Base-by-base conservation (phyloP, 2,329 filamentous ascomycete species). In the Phaeosphaeriaceae sp. region DNA sequence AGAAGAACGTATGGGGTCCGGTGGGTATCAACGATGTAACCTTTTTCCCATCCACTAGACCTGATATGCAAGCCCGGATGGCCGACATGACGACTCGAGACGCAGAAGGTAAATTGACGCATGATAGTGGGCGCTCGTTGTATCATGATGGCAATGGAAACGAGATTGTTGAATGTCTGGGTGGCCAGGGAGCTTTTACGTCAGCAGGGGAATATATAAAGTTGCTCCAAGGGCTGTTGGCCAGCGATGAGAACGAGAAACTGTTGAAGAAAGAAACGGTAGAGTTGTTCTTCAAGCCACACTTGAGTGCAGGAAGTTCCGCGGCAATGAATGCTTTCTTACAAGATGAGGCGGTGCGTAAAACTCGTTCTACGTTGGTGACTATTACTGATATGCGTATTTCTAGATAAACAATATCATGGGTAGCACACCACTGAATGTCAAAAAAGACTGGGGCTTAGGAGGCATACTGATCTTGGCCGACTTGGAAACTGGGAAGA, bases 1-100 rank as follows among this genome's bases (percentile, higher is more conserved):
- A 84, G 0, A 75, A 81, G 23, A 65, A 78, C 47, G 72, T 81
- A 9, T 74, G 77, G 66, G 61, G 72, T 40, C 77, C 77, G 1
- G 68, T 81, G 2, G 74, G 71, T 0, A 67, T 81, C 41, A 72
- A 75, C 1, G 77, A 82, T 35, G 78, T 85, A 57, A 80, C 76
- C 42, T 84, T 88, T 76, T 72, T 84, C 38, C 83, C 61, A 0
- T 50, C 44, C 1, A 41, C 32, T 7, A 56, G 64, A 2, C 61
- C 63, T 5, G 67, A 68, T 20, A 16, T 71, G 11, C 46, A 54
- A 16, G 56, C 34, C 1, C 46, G 55, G 1, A 42, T 59, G 50
- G 65, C 62, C 68, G 76, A 67, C 11, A 66, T 71, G 55, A 55
- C 51, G 6, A 37, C 50, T 15, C 55, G 70, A 1, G 54, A 59